A percentile compares a stretch with the other conserved stretches of the same genome.
Conservation (phyloP, 2,329 filamentous ascomycete genomes). For the Aspergillus fumigatus region DNA sequence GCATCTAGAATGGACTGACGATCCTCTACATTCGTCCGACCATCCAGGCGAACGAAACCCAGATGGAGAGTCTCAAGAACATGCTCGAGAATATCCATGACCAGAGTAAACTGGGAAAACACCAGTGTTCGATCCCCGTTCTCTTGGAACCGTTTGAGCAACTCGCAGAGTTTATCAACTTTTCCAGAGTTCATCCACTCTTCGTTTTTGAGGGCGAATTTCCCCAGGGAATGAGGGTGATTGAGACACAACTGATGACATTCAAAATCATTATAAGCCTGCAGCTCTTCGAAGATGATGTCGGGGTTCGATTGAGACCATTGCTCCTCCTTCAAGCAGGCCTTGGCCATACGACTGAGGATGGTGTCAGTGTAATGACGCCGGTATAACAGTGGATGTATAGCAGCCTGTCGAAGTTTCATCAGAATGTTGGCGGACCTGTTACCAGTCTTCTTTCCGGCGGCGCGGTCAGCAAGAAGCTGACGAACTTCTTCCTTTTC, state of each 20-base stretch:
- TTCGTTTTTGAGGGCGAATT: slow-evolving; percentile 54
- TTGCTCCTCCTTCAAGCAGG: slow-evolving; percentile 66
- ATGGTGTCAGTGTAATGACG: slow-evolving; percentile 71
- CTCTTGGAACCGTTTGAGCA: slow-evolving; percentile 67
- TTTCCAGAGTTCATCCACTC: slow-evolving; percentile 78
- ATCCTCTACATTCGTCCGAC: slow-evolving; percentile 72
- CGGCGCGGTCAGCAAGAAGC: slow-evolving; percentile 56
- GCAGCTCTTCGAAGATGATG: slow-evolving; percentile 52
- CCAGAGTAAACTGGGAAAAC: slow-evolving; percentile 88
- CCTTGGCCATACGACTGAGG: slow-evolving; percentile 71
- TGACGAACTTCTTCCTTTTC: slow-evolving; percentile 61
- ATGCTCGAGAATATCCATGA: slow-evolving; percentile 84
- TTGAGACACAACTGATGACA: slow-evolving; percentile 55
- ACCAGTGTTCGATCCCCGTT: slow-evolving; percentile 85
- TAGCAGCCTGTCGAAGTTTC: slow-evolving; percentile 85
- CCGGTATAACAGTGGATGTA: slow-evolving; percentile 85
- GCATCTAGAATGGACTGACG: slow-evolving; percentile 85
- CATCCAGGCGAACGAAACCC: slow-evolving; percentile 79
- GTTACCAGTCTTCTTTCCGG: slow-evolving; percentile 50
- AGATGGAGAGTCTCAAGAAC: slow-evolving; percentile 71
- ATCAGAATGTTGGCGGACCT: slow-evolving; percentile 69
- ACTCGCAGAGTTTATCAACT: slow-evolving; percentile 70
- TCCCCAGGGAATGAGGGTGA: slow-evolving; percentile 49
- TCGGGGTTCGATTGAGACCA: slow-evolving; percentile 48
- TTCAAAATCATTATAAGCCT: slow-evolving; percentile 57